phyloP scores from a whole-genome alignment of 345 rosid genomes.

The Linum trigynum region DNA sequence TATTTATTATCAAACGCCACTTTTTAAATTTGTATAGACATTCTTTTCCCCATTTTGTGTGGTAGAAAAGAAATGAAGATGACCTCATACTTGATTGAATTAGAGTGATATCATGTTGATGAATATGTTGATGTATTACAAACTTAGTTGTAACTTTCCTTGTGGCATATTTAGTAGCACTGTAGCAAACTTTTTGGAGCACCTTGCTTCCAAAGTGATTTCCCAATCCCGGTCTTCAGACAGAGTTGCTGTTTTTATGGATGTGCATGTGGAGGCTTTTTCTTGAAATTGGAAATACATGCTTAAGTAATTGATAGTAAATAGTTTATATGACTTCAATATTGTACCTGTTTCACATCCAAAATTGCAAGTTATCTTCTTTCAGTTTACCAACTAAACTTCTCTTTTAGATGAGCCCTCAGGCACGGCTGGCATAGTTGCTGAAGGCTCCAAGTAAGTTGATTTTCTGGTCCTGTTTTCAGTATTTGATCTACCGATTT shows the following conservation, averaged over 20 bases:
- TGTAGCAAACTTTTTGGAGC: no score
- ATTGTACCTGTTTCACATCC: background rate
- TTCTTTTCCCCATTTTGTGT: background rate
- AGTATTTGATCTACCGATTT: background rate
- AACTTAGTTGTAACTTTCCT: background rate
- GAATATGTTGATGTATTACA: background rate
- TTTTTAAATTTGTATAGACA: background rate
- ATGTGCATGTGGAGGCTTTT: no score
- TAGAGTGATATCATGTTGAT: background rate
- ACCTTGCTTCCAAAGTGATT: no score
- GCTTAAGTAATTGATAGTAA: no score
- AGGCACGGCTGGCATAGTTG: background rate
- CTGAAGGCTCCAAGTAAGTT: conserved; percentile 16
- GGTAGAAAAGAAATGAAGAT: background rate
- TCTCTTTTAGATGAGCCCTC: background rate
- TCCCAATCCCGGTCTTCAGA: background rate
- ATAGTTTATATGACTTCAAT: no score
- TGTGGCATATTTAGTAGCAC: no score
- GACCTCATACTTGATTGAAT: background rate
- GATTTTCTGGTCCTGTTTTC: background rate
- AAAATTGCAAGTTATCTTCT: background rate
- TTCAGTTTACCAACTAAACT: conserved; percentile 7
- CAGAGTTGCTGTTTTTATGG: background rate
- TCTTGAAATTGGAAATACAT: no score
- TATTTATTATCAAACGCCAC: background rate